phyloP scores from a whole-genome alignment of 2,329 filamentous ascomycete genomes.

The Fusarium equiseti region DNA sequence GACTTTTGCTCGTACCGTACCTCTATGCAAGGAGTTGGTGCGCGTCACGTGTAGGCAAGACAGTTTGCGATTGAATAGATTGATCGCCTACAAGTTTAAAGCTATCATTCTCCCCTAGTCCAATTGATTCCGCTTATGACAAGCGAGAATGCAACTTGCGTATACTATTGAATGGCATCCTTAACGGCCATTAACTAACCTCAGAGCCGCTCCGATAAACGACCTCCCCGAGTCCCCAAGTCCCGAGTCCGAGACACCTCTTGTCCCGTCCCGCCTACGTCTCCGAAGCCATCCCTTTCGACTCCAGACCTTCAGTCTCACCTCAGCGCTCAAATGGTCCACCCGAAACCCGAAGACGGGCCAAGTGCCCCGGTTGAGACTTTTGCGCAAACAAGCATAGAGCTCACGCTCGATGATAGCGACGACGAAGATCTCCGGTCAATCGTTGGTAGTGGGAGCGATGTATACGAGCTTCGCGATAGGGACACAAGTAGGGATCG shows the following conservation, averaged over 20 bases:
- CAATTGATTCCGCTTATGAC: not conserved
- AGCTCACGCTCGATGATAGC: slow-evolving; percentile 53
- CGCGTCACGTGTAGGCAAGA: slow-evolving; percentile 40
- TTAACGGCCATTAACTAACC: slow-evolving; percentile 13
- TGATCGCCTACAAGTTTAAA: not conserved
- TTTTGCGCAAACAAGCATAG: slow-evolving; percentile 57
- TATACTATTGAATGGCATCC: slow-evolving; percentile 26
- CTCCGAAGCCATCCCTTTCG: slow-evolving; percentile 1
- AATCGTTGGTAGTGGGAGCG: slow-evolving; percentile 47
- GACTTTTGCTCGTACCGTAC: not conserved
- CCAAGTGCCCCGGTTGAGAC: slow-evolving; percentile 46
- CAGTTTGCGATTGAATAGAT: slow-evolving; percentile 11
- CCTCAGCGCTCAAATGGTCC: slow-evolving; percentile 40
- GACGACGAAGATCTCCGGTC: slow-evolving; percentile 53
- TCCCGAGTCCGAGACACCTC: slow-evolving; percentile 1
- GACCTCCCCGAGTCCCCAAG: not conserved
- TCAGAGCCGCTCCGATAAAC: slow-evolving; percentile 6
- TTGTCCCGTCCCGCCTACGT: not conserved
- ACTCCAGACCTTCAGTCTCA: slow-evolving; percentile 1
- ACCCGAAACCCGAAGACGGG: slow-evolving; percentile 38
- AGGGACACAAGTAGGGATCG: slow-evolving; percentile 29
- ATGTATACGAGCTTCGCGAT: slow-evolving; percentile 52
- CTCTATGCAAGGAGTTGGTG: slow-evolving; percentile 23
- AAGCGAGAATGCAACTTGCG: slow-evolving; percentile 28
- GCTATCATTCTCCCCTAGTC: not conserved